Base-by-base conservation (phyloP, 331 rosid genomes). In the Phaseolus coccineus region DNA sequence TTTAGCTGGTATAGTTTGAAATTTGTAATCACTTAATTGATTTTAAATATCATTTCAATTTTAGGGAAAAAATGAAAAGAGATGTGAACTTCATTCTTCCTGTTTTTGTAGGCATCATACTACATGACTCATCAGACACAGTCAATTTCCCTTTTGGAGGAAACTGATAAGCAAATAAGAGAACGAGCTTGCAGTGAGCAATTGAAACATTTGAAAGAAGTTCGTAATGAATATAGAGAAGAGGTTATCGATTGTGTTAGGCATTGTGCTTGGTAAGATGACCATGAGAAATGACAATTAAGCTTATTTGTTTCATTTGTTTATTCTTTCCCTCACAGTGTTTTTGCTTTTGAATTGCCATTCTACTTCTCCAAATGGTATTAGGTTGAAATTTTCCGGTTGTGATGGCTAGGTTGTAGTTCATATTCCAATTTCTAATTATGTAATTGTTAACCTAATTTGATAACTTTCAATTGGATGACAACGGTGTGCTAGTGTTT, bases 221-320 rank as follows among this genome's bases (percentile, higher is more conserved):
- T 93, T 74, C 96, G 99, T 37, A 91, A 88, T 76, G 85, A 83
- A 64, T 91, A 91, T 81, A 89, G 92, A 77, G 96, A 90, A 80
- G 98, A 91, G 79, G 96, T 95, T 53, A 82, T 89, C 33, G 96
- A 95, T 40, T 93, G 89, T 69, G 98, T 95, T 40, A 87, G 98
- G 86, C 97, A 88, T 80, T 90, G 99, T 80, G 90, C 99, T 62
- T 95, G 99, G 99, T 95, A 88, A 87, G 92, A 84, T 83, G 67
- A 68, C 78, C 71, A 22, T 70, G 73, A 42, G 48, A 83, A 81
- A 66, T 10, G 55, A 50, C 73, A 48, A 8, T 59, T 79, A 10
- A 50, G 65, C 78, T 71, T 57, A 31, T 75, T 51, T 69, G 44
- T 46, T 33, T 50, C 40, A 4, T 59, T n/a, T 61, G 4, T 51